Evolutionary conservation across 208 protist genomes (phyloP), one percentile per base, ranked within the genome.

Genomic region (Trypanosoma brucei): DNA sequence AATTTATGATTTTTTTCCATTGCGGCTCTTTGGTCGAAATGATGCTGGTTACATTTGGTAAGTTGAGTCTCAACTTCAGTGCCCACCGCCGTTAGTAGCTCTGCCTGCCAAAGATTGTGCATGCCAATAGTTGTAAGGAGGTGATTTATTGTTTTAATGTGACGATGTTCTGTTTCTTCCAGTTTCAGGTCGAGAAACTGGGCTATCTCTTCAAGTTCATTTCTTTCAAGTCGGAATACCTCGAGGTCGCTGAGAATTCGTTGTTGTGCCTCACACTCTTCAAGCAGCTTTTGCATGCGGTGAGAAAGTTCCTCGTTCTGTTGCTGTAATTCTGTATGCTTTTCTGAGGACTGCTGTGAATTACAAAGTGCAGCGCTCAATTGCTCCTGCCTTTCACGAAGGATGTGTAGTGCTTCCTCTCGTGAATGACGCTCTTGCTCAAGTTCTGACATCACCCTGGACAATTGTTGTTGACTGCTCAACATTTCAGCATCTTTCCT

Each of bases 401-500:
- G 36, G 34, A 44, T 37, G 31, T 46, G 45, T 50, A 82, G 22
- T 9, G 72, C 72, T 33, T 57, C 60, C 44, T 78, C 66, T 22
- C 67, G 67, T n/a, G 73, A 50, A 1, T 14, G 36, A 7, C n/a
- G 5, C 33, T 48, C 39, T 49, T 34, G 14, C 8, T 42, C 34
- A n/a, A 65, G 14, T 13, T 65, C 39, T 4, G 22, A 7, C 22
- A 48, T 4, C 13, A 30, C 35, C 38, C 11, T 42, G 13, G 3
- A 30, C 36, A 60, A 2, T 30, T 55, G 58, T 44, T 72, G 58
- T 30, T 58, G 22, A 13, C 51, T 51, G 44, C 33, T 62, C 31
- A 56, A 30, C 8, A 77, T 55, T 37, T 79, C 64, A n/a, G 44
- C 56, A 5, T 56, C 60, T 61, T 51, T 63, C n/a, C 59, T 54